Evolutionary conservation across 306 rosid species (phyloP).

Genomic region (Elaeagnus macrophylla): DNA sequence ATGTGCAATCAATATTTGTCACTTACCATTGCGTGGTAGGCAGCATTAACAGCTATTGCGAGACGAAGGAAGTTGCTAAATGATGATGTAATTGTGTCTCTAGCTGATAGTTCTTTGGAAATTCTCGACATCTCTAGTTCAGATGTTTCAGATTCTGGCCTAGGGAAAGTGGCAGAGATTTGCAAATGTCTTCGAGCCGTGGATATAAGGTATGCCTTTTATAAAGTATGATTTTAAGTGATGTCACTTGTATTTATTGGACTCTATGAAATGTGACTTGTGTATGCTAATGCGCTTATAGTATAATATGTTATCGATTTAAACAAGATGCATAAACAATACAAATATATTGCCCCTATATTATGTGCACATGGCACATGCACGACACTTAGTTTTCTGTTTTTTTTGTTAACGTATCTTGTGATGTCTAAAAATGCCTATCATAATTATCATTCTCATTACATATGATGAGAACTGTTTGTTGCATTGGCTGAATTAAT

Average conservation of each 20-base stretch:
- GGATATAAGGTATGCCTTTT: slow-evolving; percentile 60
- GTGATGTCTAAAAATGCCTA: no score
- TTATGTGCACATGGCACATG: background rate
- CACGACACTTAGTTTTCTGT: background rate
- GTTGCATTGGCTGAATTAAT: background rate
- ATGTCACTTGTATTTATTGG: background rate
- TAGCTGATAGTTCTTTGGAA: slow-evolving; percentile 75
- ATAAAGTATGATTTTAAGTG: background rate
- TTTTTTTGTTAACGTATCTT: no score
- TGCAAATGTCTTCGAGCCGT: slow-evolving; percentile 61
- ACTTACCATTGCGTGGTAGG: no score
- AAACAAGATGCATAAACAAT: no score
- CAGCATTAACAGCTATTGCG: slow-evolving; percentile 60
- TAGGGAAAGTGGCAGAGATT: slow-evolving; percentile 50
- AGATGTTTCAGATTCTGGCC: slow-evolving; percentile 75
- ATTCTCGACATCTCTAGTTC: slow-evolving; percentile 75
- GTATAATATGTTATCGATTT: no score
- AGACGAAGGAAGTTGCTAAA: slow-evolving; percentile 64
- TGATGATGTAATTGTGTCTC: slow-evolving; percentile 59
- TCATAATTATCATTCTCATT: background rate
- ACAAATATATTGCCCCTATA: background rate
- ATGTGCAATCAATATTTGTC: no score
- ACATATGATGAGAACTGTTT: background rate
- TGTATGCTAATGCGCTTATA: no score
- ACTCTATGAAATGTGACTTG: no score